These are phyloP conservation scores for Debaryomycetaceae sp. DNA, from an alignment of 1,139 yeast species.

Conservation along the genomic window DNA sequence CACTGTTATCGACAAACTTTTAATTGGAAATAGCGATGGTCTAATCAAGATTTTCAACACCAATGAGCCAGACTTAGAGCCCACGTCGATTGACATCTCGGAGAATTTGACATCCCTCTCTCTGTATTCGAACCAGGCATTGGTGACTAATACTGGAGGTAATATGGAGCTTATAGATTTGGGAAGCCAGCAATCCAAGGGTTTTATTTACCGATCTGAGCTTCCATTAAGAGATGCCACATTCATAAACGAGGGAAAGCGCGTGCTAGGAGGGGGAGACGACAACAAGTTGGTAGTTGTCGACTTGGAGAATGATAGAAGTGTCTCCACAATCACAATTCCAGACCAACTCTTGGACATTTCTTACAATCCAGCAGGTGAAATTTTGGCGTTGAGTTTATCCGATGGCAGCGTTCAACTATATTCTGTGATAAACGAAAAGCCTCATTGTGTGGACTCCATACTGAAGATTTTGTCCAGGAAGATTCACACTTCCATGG, in stretches of 20 bases:
- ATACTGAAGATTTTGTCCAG: constrained; percentile 37
- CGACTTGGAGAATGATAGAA: constrained; percentile 39
- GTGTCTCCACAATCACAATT: constrained; percentile 27
- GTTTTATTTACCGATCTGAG: constrained; percentile 41
- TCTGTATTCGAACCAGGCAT: constrained; percentile 17
- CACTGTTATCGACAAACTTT: constrained; percentile 28
- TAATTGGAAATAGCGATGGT: constrained; percentile 51
- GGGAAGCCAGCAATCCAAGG: constrained; percentile 15
- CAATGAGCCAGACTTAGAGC: constrained; percentile 48
- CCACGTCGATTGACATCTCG: constrained; percentile 49
- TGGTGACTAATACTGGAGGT: constrained; percentile 35
- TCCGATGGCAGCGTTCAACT: constrained; percentile 67
- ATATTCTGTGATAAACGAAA: constrained; percentile 53
- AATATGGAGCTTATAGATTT: constrained; percentile 29
- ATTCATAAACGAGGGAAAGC: constrained; percentile 68
- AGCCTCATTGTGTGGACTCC: constrained; percentile 34
- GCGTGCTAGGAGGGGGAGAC: constrained; percentile 74
- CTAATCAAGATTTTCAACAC: constrained; percentile 48
- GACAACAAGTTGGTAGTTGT: constrained; percentile 60
- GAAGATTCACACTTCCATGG: constrained; percentile 35
- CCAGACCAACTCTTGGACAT: constrained; percentile 59
- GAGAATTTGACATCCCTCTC: constrained; percentile 39
- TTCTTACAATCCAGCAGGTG: constrained; percentile 60
- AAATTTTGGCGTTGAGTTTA: constrained; percentile 46
- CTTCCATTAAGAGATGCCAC: constrained; percentile 64